Evolutionary conservation across 352 stramenopile genomes (phyloP), one percentile per base, ranked within the genome.

Genomic region (Phytophthora syringae): DNA sequence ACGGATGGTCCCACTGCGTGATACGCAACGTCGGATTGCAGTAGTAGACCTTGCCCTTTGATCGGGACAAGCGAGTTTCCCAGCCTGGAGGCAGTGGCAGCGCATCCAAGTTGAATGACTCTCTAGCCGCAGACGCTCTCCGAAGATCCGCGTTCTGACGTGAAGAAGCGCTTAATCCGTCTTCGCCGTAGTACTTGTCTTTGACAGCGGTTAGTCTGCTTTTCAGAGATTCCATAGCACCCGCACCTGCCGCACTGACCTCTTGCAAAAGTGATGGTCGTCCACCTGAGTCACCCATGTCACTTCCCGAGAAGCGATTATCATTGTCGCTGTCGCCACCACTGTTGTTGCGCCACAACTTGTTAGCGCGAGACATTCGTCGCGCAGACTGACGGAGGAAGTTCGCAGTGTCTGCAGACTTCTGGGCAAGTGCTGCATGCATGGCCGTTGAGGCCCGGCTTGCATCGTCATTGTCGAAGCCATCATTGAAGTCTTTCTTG

Each of bases 41-140:
- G 52, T 92, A 96, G 75, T 96, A 96, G 32, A 84, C 76, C 51
- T 93, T 93, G 18, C 82, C 80, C 73, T 96, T 96, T 12, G 88
- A 94, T 39, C 88, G 74, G 5, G 88, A 96, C 50, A 92, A 48
- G 3, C 88, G 83, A 16, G 82, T 83, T 59, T 94, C 82, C 88
- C 88, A 96, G 5, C 86, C 88, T 10, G 79, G 74, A 47, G 88
- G 86, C 30, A 96, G 67, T 7, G 80, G 77, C 67, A 94, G 76
- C 6, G 79, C 71, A 30, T 93, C 85, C 18, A 93, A 56, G 54
- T 92, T 92, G 44, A 90, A 81, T 2, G 82, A 88, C 27, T 92
- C 80, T 32, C 72, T 70, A 22, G 58, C 52, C 48, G 57, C 32
- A 52, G 47, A 72, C 60, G 25, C 25, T 49, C 49, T 74, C 30